These are phyloP conservation scores for Pseudocercospora vitis DNA, from an alignment of 2,329 filamentous ascomycete genomes.

Conservation along the genomic window DNA sequence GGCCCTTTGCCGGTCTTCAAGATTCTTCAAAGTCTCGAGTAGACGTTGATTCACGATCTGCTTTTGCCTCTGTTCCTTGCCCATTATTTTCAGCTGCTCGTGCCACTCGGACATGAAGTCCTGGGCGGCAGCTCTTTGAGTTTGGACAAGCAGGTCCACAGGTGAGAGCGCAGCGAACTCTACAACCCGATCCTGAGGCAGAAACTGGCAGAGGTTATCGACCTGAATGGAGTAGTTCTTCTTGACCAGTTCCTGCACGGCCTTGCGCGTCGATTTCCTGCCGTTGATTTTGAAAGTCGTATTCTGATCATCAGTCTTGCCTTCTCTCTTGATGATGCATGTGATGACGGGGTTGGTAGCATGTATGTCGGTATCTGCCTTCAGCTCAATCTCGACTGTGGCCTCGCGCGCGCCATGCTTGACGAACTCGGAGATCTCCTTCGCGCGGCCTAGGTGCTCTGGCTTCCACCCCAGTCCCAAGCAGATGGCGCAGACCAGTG, in stretches of 20 bases:
- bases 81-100: constrained; percentile 67
- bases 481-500: constrained; percentile 93
- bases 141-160: constrained; percentile 78
- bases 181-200: constrained; percentile 92
- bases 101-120: constrained; percentile 79
- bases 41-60: constrained; percentile 55
- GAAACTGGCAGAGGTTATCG: constrained; percentile 95
- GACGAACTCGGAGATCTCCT: constrained; percentile 83
- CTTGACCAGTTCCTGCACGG: constrained; percentile 66
- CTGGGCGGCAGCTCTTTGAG: constrained; percentile 82
- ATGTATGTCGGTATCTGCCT: constrained; percentile 58
- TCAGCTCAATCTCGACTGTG: constrained; percentile 86
- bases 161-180: constrained; percentile 86
- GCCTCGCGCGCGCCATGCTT: constrained; percentile 81
- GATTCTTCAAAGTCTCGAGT: constrained; percentile 61
- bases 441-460: constrained; percentile 79
- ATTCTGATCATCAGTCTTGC: constrained; percentile 59
- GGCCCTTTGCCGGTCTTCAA: constrained; percentile 71
- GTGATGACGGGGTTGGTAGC: constrained; percentile 69
- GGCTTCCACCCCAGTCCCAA: constrained; percentile 83
- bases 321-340: constrained; percentile 75
- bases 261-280: constrained; percentile 59
- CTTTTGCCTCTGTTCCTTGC: constrained; percentile 64
- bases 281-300: constrained; percentile 77
- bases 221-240: constrained; percentile 82